Conservation (phyloP, 2,329 filamentous ascomycete genomes). For the Rutstroemia sp. region DNA sequence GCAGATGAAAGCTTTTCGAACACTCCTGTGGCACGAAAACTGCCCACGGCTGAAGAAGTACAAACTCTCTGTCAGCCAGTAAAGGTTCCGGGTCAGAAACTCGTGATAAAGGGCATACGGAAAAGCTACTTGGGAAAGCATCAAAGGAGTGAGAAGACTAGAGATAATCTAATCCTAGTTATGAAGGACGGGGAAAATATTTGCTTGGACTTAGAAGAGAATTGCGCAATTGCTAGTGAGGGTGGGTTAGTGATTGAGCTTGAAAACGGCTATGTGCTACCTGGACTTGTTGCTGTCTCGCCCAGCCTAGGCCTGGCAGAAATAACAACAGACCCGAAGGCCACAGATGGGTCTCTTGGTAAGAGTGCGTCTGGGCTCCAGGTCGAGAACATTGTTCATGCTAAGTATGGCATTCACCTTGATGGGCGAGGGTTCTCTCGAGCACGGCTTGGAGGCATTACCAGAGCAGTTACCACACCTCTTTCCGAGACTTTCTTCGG, state of each 20-base stretch:
- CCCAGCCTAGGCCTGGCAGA: slow-evolving; percentile 42
- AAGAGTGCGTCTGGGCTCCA: slow-evolving; percentile 23
- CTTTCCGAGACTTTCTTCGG: slow-evolving; percentile 27
- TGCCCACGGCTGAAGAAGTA: slow-evolving; percentile 1
- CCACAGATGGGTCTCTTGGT: slow-evolving; percentile 39
- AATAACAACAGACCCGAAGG: slow-evolving; percentile 37
- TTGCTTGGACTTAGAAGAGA: slow-evolving; percentile 31
- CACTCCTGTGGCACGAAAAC: slow-evolving; percentile 17
- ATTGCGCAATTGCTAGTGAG: slow-evolving; percentile 27
- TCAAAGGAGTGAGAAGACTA: slow-evolving; percentile 2
- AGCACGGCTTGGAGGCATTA: slow-evolving; percentile 38
- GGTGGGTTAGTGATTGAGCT: slow-evolving; percentile 31
- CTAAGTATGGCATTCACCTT: slow-evolving; percentile 36
- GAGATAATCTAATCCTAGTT: slow-evolving; percentile 32
- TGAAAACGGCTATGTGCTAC: slow-evolving; percentile 39
- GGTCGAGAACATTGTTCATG: slow-evolving; percentile 30
- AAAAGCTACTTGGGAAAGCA: slow-evolving; percentile 30
- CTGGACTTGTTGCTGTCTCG: slow-evolving; percentile 43
- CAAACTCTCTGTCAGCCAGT: slow-evolving; percentile 10
- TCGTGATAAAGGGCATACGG: slow-evolving; percentile 34
- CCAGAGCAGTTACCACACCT: slow-evolving; percentile 36
- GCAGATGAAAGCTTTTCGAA: not conserved
- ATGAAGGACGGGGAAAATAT: slow-evolving; percentile 34
- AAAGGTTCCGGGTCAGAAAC: slow-evolving; percentile 15
- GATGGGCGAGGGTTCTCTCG: slow-evolving; percentile 36